Evolutionary conservation across 164 flowering plant genomes (phyloP).

Genomic region (Magnolia kwangsiensis): DNA sequence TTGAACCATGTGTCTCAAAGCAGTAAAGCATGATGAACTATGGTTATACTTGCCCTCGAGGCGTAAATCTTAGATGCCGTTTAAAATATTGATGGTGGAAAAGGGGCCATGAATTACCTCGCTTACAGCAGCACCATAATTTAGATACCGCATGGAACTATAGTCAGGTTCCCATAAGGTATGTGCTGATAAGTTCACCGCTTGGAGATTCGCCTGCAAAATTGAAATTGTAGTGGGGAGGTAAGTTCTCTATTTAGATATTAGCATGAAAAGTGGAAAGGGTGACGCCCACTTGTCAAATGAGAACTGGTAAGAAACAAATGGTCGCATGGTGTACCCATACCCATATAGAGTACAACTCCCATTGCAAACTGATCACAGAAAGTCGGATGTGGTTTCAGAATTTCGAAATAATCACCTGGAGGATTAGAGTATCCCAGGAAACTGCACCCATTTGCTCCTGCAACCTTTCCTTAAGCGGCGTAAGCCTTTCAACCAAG

Average conservation of each 20-base stretch:
- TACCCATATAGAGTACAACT: too few relatives aligned
- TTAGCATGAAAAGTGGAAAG: too few relatives aligned
- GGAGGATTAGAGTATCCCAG: slow-evolving; percentile 56
- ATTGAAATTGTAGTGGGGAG: neutral
- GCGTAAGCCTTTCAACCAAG: slow-evolving; percentile 61
- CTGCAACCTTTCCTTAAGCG: slow-evolving; percentile 52
- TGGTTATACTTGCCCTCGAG: neutral
- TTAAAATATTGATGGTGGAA: neutral
- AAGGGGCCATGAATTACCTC: slow-evolving; percentile 36
- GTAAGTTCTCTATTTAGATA: too few relatives aligned
- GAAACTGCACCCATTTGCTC: slow-evolving; percentile 44
- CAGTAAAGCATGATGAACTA: too few relatives aligned
- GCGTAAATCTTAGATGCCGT: too few relatives aligned
- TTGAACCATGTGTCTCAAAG: too few relatives aligned
- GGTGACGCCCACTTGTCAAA: too few relatives aligned
- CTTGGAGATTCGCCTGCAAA: slow-evolving; percentile 47
- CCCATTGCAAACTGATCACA: too few relatives aligned
- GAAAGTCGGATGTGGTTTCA: too few relatives aligned
- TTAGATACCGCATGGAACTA: slow-evolving; percentile 40
- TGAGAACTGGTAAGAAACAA: too few relatives aligned
- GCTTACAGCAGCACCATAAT: slow-evolving; percentile 73
- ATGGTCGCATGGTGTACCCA: too few relatives aligned
- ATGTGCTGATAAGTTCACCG: slow-evolving; percentile 53
- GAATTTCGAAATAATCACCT: neutral
- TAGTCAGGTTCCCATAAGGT: slow-evolving; percentile 44